Percentiles rank a stretch among this genome's conserved stretches.
Evolutionary conservation across 2,329 filamentous ascomycete genomes (phyloP).

Genomic region (Aphanocladium album): DNA sequence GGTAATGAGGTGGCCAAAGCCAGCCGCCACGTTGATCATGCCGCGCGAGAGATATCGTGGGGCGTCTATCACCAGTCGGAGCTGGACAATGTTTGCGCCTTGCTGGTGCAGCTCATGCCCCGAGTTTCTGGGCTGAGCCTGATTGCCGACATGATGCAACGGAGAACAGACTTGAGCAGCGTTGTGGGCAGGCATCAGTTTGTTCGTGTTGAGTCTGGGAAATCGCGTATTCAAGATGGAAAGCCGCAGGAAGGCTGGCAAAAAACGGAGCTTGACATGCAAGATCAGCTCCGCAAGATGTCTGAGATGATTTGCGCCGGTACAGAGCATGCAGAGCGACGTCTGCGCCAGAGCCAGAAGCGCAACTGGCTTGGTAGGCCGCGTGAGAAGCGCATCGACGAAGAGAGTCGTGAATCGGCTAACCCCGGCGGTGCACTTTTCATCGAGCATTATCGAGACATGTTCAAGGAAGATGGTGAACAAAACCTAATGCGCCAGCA

Average conservation of each 20-base stretch:
- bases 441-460: background rate
- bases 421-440: background rate
- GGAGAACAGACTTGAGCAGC: constrained; percentile 16
- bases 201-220: background rate
- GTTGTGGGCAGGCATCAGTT: constrained; percentile 20
- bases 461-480: background rate
- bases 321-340: background rate
- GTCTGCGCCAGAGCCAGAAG: background rate
- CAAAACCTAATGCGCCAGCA: background rate
- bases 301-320: background rate
- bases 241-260: background rate
- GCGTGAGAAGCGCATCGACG: background rate
- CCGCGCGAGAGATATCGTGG: constrained; percentile 9
- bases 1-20: constrained; percentile 8
- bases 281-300: background rate
- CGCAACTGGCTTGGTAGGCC: background rate
- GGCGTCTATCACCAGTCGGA: constrained; percentile 1
- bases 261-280: background rate
- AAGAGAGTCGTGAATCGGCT: background rate
- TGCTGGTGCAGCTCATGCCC: constrained; percentile 5
- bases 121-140: constrained; percentile 1
- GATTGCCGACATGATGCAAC: constrained; percentile 10
- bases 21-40: constrained; percentile 5
- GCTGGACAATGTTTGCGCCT: background rate
- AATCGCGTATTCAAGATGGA: background rate